phyloP scores from a whole-genome alignment of 2,329 filamentous ascomycete genomes.

The Rutstroemia sp. region DNA sequence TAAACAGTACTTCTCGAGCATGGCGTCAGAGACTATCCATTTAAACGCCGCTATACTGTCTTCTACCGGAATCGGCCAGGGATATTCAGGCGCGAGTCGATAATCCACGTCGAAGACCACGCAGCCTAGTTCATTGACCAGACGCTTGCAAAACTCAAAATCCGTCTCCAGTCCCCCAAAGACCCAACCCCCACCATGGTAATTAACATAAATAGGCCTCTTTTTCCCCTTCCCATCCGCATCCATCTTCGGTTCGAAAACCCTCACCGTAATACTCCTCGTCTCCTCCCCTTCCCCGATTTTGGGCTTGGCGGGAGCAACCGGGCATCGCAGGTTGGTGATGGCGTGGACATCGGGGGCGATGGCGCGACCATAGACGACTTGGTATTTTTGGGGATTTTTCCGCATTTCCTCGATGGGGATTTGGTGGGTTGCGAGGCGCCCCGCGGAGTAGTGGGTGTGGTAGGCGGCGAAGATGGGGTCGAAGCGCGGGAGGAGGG shows the following conservation, averaged over 20 bases:
- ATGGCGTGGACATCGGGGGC: conserved; percentile 31
- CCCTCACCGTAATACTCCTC: conserved; percentile 14
- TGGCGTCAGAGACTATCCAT: conserved; percentile 28
- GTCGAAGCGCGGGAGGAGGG: conserved; percentile 33
- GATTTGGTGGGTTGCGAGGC: conserved; percentile 34
- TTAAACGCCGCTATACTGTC: conserved; percentile 39
- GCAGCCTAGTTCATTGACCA: conserved; percentile 33
- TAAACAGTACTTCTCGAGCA: conserved; percentile 18
- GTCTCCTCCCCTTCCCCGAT: not conserved
- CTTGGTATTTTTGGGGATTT: conserved; percentile 32
- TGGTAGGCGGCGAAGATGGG: conserved; percentile 35
- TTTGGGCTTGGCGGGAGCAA: conserved; percentile 28
- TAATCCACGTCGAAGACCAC: conserved; percentile 39
- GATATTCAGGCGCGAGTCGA: conserved; percentile 37
- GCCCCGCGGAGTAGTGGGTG: conserved; percentile 35
- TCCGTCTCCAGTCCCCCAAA: conserved; percentile 34
- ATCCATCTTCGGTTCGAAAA: conserved; percentile 31
- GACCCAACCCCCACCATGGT: conserved; percentile 32
- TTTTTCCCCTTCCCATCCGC: conserved; percentile 14
- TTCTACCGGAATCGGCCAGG: conserved; percentile 36
- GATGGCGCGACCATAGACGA: conserved; percentile 31
- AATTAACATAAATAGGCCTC: conserved; percentile 33
- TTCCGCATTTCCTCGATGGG: conserved; percentile 29
- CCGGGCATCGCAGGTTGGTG: conserved; percentile 32
- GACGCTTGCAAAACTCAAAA: conserved; percentile 34